Evolutionary conservation across 345 rosid species (phyloP), one percentile per base, ranked within the genome.

Genomic region (Theobroma cacao): DNA sequence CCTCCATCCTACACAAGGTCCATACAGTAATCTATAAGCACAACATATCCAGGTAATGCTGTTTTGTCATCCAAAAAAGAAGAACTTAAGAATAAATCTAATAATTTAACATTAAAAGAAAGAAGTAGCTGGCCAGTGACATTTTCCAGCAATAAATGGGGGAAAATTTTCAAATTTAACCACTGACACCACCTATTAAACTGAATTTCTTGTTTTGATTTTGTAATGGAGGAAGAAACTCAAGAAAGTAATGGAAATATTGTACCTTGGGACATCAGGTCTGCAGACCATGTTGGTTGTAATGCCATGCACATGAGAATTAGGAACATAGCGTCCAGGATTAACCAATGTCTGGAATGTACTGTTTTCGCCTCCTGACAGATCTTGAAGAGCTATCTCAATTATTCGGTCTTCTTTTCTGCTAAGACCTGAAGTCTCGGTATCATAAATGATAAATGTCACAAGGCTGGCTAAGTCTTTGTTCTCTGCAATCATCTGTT

Each of bases 221-320:
- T 43, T 36, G 26, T 17, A 75, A 47, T 48, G 15, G 41, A 56
- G 38, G 40, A 58, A 20, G 36, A 66, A 77, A 77, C 33, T 15
- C 59, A 75, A 50, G 52, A 47, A 67, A 36, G 43, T 13, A 41
- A 28, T 0, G 11, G 50, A 58, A 77, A 56, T 50, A 68, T 10
- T 11, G 20, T 88, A 94, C 98, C 97, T 94, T 45, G 99, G 99
- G 86, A 96, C 93, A 73, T 87, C 91, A 52, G 90, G 91, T 77
- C 87, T 80, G 69, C 84, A 69, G 82, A 96, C 99, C 98, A 92
- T 92, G 78, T 79, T 75, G 31, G 87, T 87, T 80, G 91, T 87
- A 58, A 94, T 96, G 26, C 89, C 86, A 74, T 94, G 99, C 78
- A 94, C 26, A 79, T 77, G 60, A 1, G 86, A 52, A 71, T 86